Evolutionary conservation across 345 rosid genomes (phyloP).

Genomic region (Sapria himalayana): DNA sequence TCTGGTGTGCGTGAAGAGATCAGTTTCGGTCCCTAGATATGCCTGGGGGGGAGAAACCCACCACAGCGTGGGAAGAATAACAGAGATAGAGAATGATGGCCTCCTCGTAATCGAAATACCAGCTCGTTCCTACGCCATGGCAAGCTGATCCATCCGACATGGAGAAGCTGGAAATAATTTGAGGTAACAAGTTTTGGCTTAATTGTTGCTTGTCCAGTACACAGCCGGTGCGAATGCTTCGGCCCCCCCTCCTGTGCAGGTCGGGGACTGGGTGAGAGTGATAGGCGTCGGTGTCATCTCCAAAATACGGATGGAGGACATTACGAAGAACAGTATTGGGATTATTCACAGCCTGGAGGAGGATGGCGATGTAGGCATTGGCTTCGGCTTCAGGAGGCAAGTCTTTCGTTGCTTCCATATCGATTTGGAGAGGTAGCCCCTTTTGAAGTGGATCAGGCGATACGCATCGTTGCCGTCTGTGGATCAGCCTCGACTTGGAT

Average conservation of each 20-base stretch:
- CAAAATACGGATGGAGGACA: constrained; percentile 95
- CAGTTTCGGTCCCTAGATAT: constrained; percentile 96
- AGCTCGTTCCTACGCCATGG: constrained; percentile 75
- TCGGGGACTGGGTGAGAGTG: constrained; percentile 93
- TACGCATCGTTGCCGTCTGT: constrained; percentile 55
- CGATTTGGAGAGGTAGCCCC: constrained; percentile 74
- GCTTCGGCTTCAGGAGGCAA: constrained; percentile 85
- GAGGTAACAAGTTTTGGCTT: constrained; percentile 34
- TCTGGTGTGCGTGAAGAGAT: constrained; percentile 80
- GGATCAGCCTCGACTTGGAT: constrained; percentile 81
- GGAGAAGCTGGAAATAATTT: constrained; percentile 91
- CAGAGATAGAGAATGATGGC: constrained; percentile 90
- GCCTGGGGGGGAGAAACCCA: constrained; percentile 99
- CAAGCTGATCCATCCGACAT: constrained; percentile 98
- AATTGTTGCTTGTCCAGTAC: neutral
- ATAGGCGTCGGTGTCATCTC: constrained; percentile 90
- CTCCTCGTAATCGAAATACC: constrained; percentile 85
- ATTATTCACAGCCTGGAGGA: constrained; percentile 85
- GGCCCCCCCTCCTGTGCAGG: constrained; percentile 21
- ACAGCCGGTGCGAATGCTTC: constrained; percentile 1
- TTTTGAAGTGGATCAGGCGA: constrained; percentile 78
- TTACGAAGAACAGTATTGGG: constrained; percentile 61
- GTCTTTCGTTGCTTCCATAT: constrained; percentile 79
- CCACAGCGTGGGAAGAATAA: constrained; percentile 87
- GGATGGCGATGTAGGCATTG: constrained; percentile 84